Conservation (phyloP, 2,329 filamentous ascomycete species). For the Xylogone sp. region DNA sequence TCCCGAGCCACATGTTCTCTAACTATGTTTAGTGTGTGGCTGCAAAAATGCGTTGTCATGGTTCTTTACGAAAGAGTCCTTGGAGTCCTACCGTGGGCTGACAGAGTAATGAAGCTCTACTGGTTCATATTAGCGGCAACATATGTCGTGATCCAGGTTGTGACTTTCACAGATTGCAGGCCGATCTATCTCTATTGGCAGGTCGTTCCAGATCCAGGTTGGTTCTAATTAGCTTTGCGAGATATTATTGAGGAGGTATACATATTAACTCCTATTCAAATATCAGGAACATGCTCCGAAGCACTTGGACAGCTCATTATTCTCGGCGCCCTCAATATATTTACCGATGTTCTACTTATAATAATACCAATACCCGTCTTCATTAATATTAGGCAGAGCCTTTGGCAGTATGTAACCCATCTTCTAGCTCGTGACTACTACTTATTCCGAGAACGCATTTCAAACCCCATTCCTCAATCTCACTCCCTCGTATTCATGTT, state of each 20-base stretch:
- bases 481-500: no score
- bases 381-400: neutral
- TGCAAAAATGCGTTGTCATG: constrained; percentile 14
- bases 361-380: constrained; percentile 14
- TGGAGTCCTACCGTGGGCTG: constrained; percentile 2
- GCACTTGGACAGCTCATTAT: constrained; percentile 6
- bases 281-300: constrained; percentile 5
- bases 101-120: constrained; percentile 8
- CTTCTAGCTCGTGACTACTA: no score
- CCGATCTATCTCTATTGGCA: constrained; percentile 15
- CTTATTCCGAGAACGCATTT: no score
- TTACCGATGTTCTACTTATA: constrained; percentile 18
- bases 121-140: constrained; percentile 11
- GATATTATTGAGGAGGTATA: no score
- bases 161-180: constrained; percentile 13
- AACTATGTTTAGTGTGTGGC: constrained; percentile 13
- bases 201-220: constrained; percentile 16
- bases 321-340: constrained; percentile 12
- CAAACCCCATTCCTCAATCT: constrained; percentile 38
- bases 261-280: no score
- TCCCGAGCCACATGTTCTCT: neutral
- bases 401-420: no score
- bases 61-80: constrained; percentile 9
- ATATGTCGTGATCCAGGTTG: constrained; percentile 9
- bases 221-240: neutral